phyloP scores from a whole-genome alignment of 345 rosid genomes.

The Durio zibethinus region DNA sequence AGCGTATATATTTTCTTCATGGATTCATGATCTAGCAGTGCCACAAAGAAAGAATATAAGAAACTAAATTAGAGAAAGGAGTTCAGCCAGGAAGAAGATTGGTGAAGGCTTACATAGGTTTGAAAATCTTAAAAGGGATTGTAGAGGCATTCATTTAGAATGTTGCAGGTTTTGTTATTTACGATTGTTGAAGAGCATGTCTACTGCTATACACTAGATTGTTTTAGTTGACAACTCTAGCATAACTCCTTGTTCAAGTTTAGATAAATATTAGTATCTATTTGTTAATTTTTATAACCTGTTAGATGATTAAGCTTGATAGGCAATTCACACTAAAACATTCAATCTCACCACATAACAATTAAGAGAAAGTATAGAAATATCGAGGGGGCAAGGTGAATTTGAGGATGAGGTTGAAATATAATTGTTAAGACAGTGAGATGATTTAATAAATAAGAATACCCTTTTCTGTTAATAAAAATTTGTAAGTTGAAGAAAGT shows the following conservation, averaged over 20 bases:
- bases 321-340: not conserved
- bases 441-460: not conserved
- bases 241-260: not conserved
- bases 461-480: not conserved
- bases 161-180: not conserved
- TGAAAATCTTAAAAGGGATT: conserved; percentile 7
- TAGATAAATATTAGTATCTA: not conserved
- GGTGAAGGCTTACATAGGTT: not conserved
- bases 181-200: not conserved
- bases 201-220: not conserved
- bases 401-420: not conserved
- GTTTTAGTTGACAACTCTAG: not conserved
- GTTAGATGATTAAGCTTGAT: not conserved
- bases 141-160: not conserved
- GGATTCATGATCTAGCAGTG: not conserved
- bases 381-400: not conserved
- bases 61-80: not conserved
- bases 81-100: not conserved
- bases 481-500: not conserved
- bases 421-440: not conserved
- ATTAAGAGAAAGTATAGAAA: not conserved
- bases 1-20: not conserved
- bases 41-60: not conserved
- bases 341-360: not conserved
- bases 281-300: not conserved